Evolutionary conservation across 768 basidiomycete species (phyloP).

Genomic region (Boletus eberwhitei): DNA sequence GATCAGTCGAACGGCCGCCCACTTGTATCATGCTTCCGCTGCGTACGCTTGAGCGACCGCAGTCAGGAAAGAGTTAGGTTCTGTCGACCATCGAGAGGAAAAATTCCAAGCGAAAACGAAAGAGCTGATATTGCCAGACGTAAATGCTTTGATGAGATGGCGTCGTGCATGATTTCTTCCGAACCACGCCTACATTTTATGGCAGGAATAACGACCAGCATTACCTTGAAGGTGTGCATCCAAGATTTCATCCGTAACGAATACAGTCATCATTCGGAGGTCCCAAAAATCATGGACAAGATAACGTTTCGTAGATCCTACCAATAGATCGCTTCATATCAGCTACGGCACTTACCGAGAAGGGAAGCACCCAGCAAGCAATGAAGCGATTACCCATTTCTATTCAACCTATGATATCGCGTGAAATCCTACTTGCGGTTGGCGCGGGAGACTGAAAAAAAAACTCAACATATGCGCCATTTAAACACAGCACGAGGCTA

Average conservation of each 20-base stretch:
- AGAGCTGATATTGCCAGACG: slow-evolving; percentile 20
- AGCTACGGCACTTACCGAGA: not conserved
- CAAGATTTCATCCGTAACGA: slow-evolving; percentile 7
- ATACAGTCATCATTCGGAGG: slow-evolving; percentile 8
- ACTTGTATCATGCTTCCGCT: not conserved
- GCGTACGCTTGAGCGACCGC: not conserved
- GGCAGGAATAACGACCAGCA: slow-evolving; percentile 7
- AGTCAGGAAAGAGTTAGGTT: slow-evolving; percentile 9
- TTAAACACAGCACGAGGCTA: not conserved
- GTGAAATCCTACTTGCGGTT: not conserved
- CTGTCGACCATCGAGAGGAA: not conserved
- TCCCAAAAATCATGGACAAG: not conserved
- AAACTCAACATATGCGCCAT: not conserved
- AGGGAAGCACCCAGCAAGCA: not conserved
- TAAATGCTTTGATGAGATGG: slow-evolving; percentile 11
- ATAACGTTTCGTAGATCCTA: not conserved
- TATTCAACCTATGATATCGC: not conserved
- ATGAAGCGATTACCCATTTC: slow-evolving; percentile 1
- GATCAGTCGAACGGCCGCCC: not conserved
- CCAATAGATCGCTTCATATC: not conserved
- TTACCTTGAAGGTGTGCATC: slow-evolving; percentile 10
- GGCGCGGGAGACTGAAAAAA: not conserved
- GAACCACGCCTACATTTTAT: slow-evolving; percentile 2
- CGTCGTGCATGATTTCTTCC: not conserved
- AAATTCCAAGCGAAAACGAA: slow-evolving; percentile 3